Conservation (phyloP, 768 basidiomycete genomes). For the Leccinum longicurvipes region DNA sequence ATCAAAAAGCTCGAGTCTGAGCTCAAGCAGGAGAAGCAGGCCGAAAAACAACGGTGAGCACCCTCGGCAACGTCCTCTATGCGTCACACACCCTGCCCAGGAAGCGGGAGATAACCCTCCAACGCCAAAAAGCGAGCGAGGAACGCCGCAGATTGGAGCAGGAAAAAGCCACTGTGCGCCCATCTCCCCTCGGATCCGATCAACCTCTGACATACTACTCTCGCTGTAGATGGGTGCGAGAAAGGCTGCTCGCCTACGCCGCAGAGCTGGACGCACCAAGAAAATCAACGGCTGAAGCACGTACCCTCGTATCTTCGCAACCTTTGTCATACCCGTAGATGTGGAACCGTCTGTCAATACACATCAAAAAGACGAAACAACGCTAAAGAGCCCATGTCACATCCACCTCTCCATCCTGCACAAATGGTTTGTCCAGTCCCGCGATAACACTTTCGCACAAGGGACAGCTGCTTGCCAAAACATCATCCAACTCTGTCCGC, state of each 20-base stretch:
- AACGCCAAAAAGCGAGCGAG: slow-evolving; percentile 70
- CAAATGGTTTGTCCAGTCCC: slow-evolving; percentile 85
- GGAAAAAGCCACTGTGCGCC: slow-evolving; percentile 30
- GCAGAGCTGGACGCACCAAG: slow-evolving; percentile 72
- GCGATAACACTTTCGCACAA: slow-evolving; percentile 88
- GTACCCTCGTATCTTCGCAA: neutral
- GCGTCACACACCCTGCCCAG: slow-evolving; percentile 33
- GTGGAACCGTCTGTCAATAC: slow-evolving; percentile 7
- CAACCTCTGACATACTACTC: neutral
- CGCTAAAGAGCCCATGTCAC: slow-evolving; percentile 68
- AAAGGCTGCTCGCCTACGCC: slow-evolving; percentile 69
- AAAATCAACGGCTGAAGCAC: slow-evolving; percentile 69
- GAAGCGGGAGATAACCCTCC: slow-evolving; percentile 62
- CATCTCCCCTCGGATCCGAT: neutral
- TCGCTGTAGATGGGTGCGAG: slow-evolving; percentile 69
- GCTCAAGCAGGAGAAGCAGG: slow-evolving; percentile 72
- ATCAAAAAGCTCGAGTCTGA: slow-evolving; percentile 72
- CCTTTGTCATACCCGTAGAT: slow-evolving; percentile 1
- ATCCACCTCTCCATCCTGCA: slow-evolving; percentile 73
- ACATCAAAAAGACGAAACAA: neutral
- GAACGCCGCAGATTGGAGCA: slow-evolving; percentile 58
- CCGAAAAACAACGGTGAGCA: slow-evolving; percentile 58
- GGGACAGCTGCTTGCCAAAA: slow-evolving; percentile 87
- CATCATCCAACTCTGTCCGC: slow-evolving; percentile 81
- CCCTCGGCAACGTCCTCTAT: neutral